Conservation (phyloP, 495 filamentous ascomycete genomes). For the Xylona heveae region DNA sequence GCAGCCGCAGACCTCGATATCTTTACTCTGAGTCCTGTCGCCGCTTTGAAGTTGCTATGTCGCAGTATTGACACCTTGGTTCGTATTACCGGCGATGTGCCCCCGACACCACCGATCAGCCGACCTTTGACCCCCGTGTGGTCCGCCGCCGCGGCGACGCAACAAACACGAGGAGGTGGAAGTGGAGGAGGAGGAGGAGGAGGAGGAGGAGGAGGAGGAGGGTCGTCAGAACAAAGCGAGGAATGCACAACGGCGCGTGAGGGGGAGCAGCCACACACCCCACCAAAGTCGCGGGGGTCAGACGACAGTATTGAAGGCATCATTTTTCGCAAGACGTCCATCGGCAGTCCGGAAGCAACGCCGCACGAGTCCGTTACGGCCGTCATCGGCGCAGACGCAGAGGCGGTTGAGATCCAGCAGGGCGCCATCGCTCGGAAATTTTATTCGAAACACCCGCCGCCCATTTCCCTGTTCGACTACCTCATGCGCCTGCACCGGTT, state of each 20-base stretch:
- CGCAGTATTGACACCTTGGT: conserved; percentile 53
- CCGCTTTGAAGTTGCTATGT: conserved; percentile 62
- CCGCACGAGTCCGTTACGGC: conserved; percentile 18
- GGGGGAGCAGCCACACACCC: conserved; percentile 3
- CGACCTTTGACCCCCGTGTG: conserved; percentile 38
- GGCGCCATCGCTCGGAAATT: conserved; percentile 74
- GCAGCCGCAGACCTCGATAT: conserved; percentile 27
- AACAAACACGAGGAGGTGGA: conserved; percentile 16
- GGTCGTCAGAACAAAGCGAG: conserved; percentile 8
- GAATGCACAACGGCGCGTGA: no score
- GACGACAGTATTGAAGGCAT: conserved; percentile 20
- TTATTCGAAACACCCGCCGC: conserved; percentile 67
- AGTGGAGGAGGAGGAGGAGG: conserved; percentile 8
- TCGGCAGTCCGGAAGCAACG: conserved; percentile 23
- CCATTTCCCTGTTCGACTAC: conserved; percentile 67
- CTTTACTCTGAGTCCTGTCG: conserved; percentile 46
- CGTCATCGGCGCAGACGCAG: conserved; percentile 35
- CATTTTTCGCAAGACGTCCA: conserved; percentile 18
- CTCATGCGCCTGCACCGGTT: conserved; percentile 67
- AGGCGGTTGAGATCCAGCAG: conserved; percentile 46
- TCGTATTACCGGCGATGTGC: conserved; percentile 45
- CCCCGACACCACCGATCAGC: conserved; percentile 46
- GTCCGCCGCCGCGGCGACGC: conserved; percentile 28
- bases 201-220: conserved; percentile 12
- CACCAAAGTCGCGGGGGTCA: conserved; percentile 4